phyloP scores from a whole-genome alignment of 768 basidiomycete genomes.

The Mycena chlorophos region DNA sequence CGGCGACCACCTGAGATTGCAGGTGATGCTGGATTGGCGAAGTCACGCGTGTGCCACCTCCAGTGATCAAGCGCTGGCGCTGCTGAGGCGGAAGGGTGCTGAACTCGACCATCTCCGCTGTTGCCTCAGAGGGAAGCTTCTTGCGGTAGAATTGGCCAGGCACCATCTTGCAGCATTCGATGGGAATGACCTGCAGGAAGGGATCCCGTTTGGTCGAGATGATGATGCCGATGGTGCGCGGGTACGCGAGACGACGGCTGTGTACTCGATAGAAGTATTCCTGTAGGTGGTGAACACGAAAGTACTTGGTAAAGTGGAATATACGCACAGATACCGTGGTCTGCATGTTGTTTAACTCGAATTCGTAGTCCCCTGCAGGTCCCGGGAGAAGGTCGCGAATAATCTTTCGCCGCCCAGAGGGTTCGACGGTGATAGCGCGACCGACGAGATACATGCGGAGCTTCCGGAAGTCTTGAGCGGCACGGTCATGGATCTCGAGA shows the following conservation, averaged over 20 bases:
- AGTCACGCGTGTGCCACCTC: too few relatives aligned
- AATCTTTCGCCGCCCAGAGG: not conserved
- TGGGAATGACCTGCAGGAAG: constrained; percentile 33
- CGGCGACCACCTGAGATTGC: not conserved
- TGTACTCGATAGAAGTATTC: constrained; percentile 34
- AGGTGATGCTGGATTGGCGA: not conserved
- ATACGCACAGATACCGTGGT: too few relatives aligned
- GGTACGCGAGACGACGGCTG: constrained; percentile 26
- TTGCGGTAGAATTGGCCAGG: constrained; percentile 41
- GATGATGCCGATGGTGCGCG: constrained; percentile 33
- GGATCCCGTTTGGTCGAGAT: constrained; percentile 19
- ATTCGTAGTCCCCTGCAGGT: not conserved
- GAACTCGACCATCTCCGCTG: constrained; percentile 37
- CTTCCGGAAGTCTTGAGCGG: not conserved
- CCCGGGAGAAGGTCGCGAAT: not conserved
- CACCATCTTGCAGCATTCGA: constrained; percentile 38
- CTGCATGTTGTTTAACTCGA: not conserved
- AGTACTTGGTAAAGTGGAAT: too few relatives aligned
- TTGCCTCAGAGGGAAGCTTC: constrained; percentile 35
- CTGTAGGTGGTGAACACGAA: too few relatives aligned
- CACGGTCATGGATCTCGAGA: constrained; percentile 17
- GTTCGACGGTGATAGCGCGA: not conserved
- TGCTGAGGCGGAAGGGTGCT: constrained; percentile 36
- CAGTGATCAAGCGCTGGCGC: constrained; percentile 26
- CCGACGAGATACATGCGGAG: not conserved